These are phyloP conservation scores for Lagenaria siceraria DNA, from an alignment of 306 rosid genomes.

Conservation along the genomic window DNA sequence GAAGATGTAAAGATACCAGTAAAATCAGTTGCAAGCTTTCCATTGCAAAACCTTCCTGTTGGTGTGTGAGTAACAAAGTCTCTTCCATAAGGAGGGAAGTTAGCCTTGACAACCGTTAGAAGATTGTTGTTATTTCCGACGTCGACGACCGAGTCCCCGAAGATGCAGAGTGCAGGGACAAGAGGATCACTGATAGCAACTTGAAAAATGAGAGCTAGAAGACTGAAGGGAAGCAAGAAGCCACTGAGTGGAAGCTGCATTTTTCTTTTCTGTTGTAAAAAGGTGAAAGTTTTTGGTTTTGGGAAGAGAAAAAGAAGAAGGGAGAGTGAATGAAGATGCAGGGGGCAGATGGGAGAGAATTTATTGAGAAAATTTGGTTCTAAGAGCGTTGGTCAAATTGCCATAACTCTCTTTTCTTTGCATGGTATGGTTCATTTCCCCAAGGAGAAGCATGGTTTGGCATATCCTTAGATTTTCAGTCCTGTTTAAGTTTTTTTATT, in stretches of 20 bases:
- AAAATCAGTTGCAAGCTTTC: constrained; percentile 52
- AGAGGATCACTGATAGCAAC: constrained; percentile 30
- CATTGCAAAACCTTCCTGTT: constrained; percentile 61
- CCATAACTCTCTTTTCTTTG: neutral
- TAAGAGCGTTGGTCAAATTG: neutral
- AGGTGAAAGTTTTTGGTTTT: neutral
- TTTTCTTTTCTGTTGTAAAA: constrained; percentile 1
- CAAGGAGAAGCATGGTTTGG: neutral
- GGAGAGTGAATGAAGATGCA: constrained; percentile 6
- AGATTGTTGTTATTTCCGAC: constrained; percentile 48
- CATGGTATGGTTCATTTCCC: neutral
- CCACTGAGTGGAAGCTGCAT: constrained; percentile 14
- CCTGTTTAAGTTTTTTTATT: neutral
- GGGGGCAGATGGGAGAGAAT: constrained; percentile 5
- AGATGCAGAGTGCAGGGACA: constrained; percentile 48
- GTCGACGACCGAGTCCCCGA: constrained; percentile 57
- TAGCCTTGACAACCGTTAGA: constrained; percentile 35
- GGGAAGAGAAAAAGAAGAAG: neutral
- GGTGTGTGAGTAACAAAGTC: constrained; percentile 45
- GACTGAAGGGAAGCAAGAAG: constrained; percentile 12
- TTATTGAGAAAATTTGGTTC: neutral
- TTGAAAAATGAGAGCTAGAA: constrained; percentile 18
- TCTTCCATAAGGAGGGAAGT: constrained; percentile 59
- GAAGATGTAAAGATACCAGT: constrained; percentile 22
- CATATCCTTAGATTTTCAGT: neutral